phyloP scores from a whole-genome alignment of 2,329 filamentous ascomycete species.

The Helotiales sp. region DNA sequence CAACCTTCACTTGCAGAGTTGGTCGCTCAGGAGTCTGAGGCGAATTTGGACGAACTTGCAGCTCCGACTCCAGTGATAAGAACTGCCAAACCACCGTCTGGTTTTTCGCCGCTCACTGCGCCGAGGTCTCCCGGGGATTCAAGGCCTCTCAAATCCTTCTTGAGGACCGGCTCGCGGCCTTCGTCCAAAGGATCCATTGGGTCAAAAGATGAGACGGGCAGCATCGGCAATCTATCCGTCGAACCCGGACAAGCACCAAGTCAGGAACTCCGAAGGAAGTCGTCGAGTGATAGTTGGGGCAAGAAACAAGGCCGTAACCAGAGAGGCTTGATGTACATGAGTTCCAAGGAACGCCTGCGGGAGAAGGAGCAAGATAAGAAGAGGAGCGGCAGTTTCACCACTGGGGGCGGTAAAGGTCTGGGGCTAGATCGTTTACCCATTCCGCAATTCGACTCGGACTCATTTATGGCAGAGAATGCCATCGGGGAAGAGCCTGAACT shows the following conservation, averaged over 20 bases:
- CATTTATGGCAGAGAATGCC: slow-evolving; percentile 44
- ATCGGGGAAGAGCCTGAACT: slow-evolving; percentile 55
- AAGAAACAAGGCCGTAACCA: slow-evolving; percentile 58
- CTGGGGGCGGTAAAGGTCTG: slow-evolving; percentile 49
- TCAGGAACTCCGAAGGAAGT: slow-evolving; percentile 56
- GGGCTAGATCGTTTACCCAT: slow-evolving; percentile 35
- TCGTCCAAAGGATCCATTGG: slow-evolving; percentile 62
- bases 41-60: slow-evolving; percentile 60
- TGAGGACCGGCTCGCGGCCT: slow-evolving; percentile 60
- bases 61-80: slow-evolving; percentile 74
- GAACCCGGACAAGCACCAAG: slow-evolving; percentile 57
- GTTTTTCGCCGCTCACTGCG: slow-evolving; percentile 73
- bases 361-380: slow-evolving; percentile 67
- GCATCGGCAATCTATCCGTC: slow-evolving; percentile 68
- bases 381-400: slow-evolving; percentile 52
- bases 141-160: slow-evolving; percentile 62
- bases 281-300: slow-evolving; percentile 67
- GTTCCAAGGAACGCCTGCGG: slow-evolving; percentile 69
- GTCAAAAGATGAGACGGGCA: slow-evolving; percentile 61
- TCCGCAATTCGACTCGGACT: slow-evolving; percentile 38
- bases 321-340: slow-evolving; percentile 74
- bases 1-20: slow-evolving; percentile 56
- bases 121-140: slow-evolving; percentile 54
- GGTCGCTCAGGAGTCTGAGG: slow-evolving; percentile 50
- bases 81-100: slow-evolving; percentile 81